Conservation (phyloP, 306 rosid genomes). For the Echinosophora koreensis region DNA sequence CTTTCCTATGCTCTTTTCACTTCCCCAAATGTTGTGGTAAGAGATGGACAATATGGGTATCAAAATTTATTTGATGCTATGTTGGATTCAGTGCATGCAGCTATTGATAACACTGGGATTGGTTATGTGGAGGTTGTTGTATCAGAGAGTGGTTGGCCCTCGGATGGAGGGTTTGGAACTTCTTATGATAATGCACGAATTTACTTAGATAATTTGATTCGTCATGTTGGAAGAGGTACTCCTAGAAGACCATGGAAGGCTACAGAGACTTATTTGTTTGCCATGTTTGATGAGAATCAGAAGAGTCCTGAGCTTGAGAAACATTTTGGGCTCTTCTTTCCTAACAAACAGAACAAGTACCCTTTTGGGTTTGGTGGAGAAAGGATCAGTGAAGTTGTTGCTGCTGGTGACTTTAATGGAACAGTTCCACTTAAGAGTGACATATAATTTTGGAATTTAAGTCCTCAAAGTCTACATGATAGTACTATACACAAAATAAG, state of each 20-base stretch:
- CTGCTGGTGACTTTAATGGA: conserved; percentile 25
- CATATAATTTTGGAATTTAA: conserved; percentile 22
- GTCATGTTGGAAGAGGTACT: conserved; percentile 62
- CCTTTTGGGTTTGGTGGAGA: conserved; percentile 55
- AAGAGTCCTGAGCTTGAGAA: conserved; percentile 52
- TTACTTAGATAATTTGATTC: conserved; percentile 60
- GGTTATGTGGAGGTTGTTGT: conserved; percentile 67
- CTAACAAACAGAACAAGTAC: conserved; percentile 54
- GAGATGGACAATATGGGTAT: conserved; percentile 58
- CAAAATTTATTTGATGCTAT: conserved; percentile 73
- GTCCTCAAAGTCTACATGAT: background rate
- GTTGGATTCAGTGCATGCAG: conserved; percentile 63
- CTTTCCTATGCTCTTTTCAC: conserved; percentile 65
- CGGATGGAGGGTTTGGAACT: conserved; percentile 59
- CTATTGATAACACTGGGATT: conserved; percentile 61
- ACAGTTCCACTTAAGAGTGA: conserved; percentile 52
- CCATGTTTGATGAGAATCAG: conserved; percentile 56
- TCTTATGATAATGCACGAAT: conserved; percentile 56
- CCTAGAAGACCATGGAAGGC: conserved; percentile 63
- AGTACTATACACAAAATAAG: background rate
- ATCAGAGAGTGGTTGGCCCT: conserved; percentile 81
- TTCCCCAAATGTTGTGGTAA: conserved; percentile 54
- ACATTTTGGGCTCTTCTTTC: conserved; percentile 54
- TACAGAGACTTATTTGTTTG: conserved; percentile 52
- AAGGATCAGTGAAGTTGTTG: background rate